Conservation (phyloP, 1,284 basidiomycete species). For the Cryptococcus amylolentus region DNA sequence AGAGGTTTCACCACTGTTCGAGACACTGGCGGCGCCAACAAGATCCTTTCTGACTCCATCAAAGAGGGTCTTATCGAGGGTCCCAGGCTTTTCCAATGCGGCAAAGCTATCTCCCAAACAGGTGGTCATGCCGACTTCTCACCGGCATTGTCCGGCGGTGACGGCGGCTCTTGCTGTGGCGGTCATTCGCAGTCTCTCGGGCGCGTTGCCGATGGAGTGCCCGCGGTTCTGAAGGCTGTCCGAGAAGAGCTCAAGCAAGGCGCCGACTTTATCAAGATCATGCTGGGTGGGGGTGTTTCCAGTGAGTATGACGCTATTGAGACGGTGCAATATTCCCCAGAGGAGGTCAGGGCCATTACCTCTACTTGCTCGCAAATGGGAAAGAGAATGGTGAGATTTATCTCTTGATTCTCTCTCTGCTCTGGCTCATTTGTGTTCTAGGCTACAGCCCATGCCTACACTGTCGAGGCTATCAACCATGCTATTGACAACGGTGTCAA, state of each 20-base stretch:
- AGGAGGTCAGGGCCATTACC: constrained; percentile 54
- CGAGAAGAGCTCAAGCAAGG: constrained; percentile 52
- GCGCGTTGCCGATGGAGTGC: constrained; percentile 36
- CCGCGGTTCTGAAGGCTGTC: constrained; percentile 42
- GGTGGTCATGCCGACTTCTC: constrained; percentile 52
- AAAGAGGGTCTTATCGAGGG: constrained; percentile 53
- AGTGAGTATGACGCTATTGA: constrained; percentile 54
- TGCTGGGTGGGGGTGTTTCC: constrained; percentile 54
- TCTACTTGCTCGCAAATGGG: constrained; percentile 53
- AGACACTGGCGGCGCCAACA: constrained; percentile 55
- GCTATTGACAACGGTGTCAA: constrained; percentile 33
- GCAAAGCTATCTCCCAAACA: constrained; percentile 53
- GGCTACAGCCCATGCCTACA: constrained; percentile 24
- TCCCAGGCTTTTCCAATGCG: constrained; percentile 53
- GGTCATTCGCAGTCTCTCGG: constrained; percentile 18
- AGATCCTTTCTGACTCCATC: constrained; percentile 50
- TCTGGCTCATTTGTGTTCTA: background rate
- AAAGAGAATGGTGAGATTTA: constrained; percentile 40
- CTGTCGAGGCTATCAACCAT: constrained; percentile 22
- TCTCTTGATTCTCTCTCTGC: background rate
- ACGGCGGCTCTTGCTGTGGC: background rate
- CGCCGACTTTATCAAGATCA: constrained; percentile 52
- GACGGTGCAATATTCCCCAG: constrained; percentile 53
- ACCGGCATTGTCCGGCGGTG: background rate
- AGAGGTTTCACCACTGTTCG: constrained; percentile 56